phyloP scores from a whole-genome alignment of 495 filamentous ascomycete species.

The Xylaria bambusicola region DNA sequence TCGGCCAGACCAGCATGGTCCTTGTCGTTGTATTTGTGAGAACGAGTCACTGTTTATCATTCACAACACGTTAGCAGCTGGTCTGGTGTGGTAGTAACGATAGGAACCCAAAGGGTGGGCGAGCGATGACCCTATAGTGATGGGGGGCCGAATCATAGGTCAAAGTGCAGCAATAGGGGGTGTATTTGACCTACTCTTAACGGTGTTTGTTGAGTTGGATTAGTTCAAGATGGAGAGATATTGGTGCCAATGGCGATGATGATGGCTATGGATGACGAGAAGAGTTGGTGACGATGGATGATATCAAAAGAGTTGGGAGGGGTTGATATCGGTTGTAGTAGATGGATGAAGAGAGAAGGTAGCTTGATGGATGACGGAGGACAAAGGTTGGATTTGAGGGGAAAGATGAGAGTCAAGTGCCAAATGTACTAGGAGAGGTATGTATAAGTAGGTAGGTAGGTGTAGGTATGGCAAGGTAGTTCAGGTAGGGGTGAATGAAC shows the following conservation, averaged over 20 bases:
- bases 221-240: not conserved
- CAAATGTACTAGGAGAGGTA: slow-evolving; percentile 7
- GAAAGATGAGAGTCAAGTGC: slow-evolving; percentile 11
- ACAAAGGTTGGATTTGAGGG: slow-evolving; percentile 21
- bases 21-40: slow-evolving; percentile 89
- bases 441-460: slow-evolving; percentile 1
- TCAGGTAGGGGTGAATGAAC: slow-evolving; percentile 4
- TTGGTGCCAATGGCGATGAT: not conserved
- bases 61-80: slow-evolving; percentile 1
- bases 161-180: not conserved
- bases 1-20: slow-evolving; percentile 70
- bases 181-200: slow-evolving; percentile 9
- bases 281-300: not conserved
- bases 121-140: not conserved
- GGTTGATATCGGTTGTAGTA: not conserved
- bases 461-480: not conserved
- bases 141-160: not conserved
- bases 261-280: not conserved
- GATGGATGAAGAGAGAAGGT: slow-evolving; percentile 6
- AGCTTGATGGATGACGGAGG: slow-evolving; percentile 13
- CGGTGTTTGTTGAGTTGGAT: not conserved
- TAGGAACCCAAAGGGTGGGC: not conserved
- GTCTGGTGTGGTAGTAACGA: not conserved
- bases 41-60: slow-evolving; percentile 78
- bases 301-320: not conserved